These are phyloP conservation scores for Aureobasidium sp. DNA, from an alignment of 2,329 filamentous ascomycete species.

Conservation along the genomic window DNA sequence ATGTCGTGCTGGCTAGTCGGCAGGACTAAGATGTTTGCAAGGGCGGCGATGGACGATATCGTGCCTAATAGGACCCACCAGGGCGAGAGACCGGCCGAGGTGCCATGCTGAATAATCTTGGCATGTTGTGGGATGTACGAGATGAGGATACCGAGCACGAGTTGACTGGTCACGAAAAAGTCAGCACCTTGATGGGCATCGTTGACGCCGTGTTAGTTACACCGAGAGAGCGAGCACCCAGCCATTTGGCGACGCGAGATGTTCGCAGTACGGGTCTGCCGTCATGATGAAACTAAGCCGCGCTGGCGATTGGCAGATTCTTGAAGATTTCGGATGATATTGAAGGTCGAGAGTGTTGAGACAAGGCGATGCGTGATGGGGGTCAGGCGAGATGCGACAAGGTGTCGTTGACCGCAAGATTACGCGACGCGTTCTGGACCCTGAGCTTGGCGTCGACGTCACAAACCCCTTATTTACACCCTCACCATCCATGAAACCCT, in stretches of 20 bases:
- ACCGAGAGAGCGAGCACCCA: conserved; percentile 14
- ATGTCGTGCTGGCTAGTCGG: conserved; percentile 77
- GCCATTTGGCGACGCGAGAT: conserved; percentile 14
- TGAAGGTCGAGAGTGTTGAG: background rate
- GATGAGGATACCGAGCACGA: conserved; percentile 78
- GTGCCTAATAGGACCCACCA: conserved; percentile 93
- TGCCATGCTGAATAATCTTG: conserved; percentile 76
- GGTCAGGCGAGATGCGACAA: background rate
- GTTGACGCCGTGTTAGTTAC: background rate
- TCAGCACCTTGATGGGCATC: background rate
- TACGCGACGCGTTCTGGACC: background rate
- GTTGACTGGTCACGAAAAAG: conserved; percentile 42
- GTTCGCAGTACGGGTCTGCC: conserved; percentile 14
- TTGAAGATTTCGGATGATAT: background rate
- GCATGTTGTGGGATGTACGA: conserved; percentile 94
- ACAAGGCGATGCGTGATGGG: background rate
- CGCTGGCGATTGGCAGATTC: background rate
- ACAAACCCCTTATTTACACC: background rate
- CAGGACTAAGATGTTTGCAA: conserved; percentile 85
- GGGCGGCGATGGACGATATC: conserved; percentile 73
- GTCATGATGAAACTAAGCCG: background rate
- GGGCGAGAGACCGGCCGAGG: conserved; percentile 89
- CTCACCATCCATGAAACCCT: conserved; percentile 22
- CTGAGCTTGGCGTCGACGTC: background rate
- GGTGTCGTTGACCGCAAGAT: background rate